phyloP scores from a whole-genome alignment of 1,284 basidiomycete species.

The Austroboletus niveus region DNA sequence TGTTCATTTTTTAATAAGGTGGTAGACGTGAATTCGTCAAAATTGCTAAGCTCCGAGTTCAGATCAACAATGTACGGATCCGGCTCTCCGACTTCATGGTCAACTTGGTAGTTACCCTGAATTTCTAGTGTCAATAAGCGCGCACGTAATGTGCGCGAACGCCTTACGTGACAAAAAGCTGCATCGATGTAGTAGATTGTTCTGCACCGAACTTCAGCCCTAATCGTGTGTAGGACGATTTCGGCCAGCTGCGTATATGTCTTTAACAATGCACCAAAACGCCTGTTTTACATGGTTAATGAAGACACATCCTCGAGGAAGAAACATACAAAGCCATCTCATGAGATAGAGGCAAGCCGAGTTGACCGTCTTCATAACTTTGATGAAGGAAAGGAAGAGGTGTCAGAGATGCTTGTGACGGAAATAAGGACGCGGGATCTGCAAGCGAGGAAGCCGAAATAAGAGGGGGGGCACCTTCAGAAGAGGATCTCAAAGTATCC shows the following conservation, averaged over 20 bases:
- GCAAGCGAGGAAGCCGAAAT: constrained; percentile 43
- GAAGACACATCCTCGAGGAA: background rate
- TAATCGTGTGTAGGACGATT: constrained; percentile 85
- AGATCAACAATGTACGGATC: constrained; percentile 89
- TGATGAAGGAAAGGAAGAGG: constrained; percentile 37
- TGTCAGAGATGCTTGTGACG: constrained; percentile 50
- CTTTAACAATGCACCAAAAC: constrained; percentile 85
- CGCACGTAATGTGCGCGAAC: background rate
- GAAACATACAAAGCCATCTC: constrained; percentile 82
- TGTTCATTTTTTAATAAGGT: constrained; percentile 65
- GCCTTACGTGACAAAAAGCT: constrained; percentile 68
- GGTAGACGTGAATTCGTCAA: constrained; percentile 68
- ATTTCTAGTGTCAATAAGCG: constrained; percentile 5
- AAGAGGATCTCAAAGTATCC: constrained; percentile 57
- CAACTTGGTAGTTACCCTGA: constrained; percentile 81
- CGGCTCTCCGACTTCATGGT: constrained; percentile 84
- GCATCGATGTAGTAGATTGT: constrained; percentile 81
- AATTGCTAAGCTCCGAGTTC: constrained; percentile 77
- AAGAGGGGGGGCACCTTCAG: constrained; percentile 57
- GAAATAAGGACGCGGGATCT: constrained; percentile 49
- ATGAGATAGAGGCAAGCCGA: constrained; percentile 74
- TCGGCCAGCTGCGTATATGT: constrained; percentile 89
- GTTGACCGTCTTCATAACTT: constrained; percentile 37
- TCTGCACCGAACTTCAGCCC: constrained; percentile 86
- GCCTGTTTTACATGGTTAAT: constrained; percentile 45